Evolutionary conservation across 192 early-diverging fungal genomes (phyloP).

Genomic region (Linderina pennispora): DNA sequence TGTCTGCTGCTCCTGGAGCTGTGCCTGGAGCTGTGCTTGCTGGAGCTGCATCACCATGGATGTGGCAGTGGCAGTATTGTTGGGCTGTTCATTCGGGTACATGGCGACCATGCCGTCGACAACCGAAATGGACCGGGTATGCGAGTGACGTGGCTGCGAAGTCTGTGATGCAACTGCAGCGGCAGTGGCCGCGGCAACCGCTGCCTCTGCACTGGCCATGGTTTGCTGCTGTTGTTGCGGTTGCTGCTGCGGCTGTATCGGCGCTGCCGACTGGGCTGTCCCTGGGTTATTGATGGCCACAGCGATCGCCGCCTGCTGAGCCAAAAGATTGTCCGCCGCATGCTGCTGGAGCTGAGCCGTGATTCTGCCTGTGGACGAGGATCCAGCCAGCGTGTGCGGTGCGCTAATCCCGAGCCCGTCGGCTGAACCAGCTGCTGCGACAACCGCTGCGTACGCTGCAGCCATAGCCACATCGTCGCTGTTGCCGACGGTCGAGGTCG

Average conservation of each 20-base stretch:
- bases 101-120: conserved; percentile 24
- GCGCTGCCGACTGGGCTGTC: background rate
- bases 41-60: conserved; percentile 9
- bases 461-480: too few relatives aligned
- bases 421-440: background rate
- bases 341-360: background rate
- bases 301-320: background rate
- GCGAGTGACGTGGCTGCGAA: conserved; percentile 2
- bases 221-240: background rate
- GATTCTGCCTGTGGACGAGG: background rate
- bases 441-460: background rate
- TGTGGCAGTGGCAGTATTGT: conserved; percentile 3
- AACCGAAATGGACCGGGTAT: conserved; percentile 22
- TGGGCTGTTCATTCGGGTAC: conserved; percentile 17
- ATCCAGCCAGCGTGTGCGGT: background rate
- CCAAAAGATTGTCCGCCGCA: background rate
- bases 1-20: conserved; percentile 7
- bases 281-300: background rate
- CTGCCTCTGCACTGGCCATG: background rate
- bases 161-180: too few relatives aligned
- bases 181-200: too few relatives aligned
- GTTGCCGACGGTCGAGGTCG: too few relatives aligned
- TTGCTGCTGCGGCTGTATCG: background rate
- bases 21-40: conserved; percentile 5
- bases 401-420: background rate